These are phyloP conservation scores for Pythium dissimile DNA, from an alignment of 352 stramenopile species.

Conservation along the genomic window DNA sequence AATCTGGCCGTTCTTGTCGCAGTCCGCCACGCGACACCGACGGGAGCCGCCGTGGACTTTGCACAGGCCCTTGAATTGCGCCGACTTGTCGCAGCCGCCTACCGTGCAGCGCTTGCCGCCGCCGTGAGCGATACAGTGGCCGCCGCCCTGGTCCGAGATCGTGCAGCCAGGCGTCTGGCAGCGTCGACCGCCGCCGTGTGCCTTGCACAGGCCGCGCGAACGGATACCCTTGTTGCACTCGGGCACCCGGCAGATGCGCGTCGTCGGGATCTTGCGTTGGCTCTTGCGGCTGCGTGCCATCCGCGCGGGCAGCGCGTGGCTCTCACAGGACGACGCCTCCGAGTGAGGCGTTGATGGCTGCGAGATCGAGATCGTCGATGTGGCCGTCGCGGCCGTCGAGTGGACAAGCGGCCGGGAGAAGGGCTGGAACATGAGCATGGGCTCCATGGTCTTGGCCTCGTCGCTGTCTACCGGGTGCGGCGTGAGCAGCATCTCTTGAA, in stretches of 20 bases:
- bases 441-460: background rate
- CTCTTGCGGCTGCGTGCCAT: constrained; percentile 1
- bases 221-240: constrained; percentile 81
- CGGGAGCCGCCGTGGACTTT: constrained; percentile 81
- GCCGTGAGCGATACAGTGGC: constrained; percentile 77
- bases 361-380: background rate
- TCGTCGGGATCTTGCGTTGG: constrained; percentile 28
- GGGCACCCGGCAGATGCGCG: constrained; percentile 71
- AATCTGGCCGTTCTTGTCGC: constrained; percentile 81
- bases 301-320: constrained; percentile 1
- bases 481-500: constrained; percentile 21
- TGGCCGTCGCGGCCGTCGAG: background rate
- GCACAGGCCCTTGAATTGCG: constrained; percentile 78
- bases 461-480: constrained; percentile 1
- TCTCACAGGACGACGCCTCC: constrained; percentile 14
- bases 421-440: constrained; percentile 5
- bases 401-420: background rate
- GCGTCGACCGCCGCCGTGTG: constrained; percentile 72
- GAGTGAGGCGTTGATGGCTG: constrained; percentile 15
- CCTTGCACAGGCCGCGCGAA: constrained; percentile 80
- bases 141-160: constrained; percentile 84
- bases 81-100: constrained; percentile 70
- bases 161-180: constrained; percentile 76
- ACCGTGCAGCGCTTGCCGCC: constrained; percentile 81
- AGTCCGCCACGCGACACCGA: constrained; percentile 64